Evolutionary conservation across 345 rosid species (phyloP), one percentile per base, ranked within the genome.

Genomic region (Heritiera fomes): DNA sequence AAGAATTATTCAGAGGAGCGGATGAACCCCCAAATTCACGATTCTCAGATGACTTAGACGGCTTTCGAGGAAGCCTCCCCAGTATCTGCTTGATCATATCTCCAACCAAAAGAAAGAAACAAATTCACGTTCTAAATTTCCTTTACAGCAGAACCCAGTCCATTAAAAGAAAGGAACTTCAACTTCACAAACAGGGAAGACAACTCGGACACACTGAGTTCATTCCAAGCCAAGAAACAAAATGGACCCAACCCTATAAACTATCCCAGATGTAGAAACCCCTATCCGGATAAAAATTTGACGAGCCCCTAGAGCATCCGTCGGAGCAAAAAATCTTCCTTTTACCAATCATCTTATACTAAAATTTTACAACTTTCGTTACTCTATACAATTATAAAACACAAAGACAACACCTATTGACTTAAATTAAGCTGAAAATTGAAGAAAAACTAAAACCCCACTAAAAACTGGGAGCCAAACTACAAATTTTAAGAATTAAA

Each of bases 1-100:
- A 63, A 58, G 82, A 77, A 74, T 66, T 73, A 78, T 67, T 79
- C 23, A 80, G 64, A 78, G 85, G 18, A 28, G 60, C 73, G 47
- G 90, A 80, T 34, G 86, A 63, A 80, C 79, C 80, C 60, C 85
- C 87, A 58, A 72, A 77, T 65, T 84, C 88, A 5, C 87, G 82
- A 79, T 64, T 81, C 30, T 85, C 88, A 30, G 84, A 82, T 46
- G 88, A 80, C 82, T 85, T 87, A 7, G 90, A 80, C 2, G 90
- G 88, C 90, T 86, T 87, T 84, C 80, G 75, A 7, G 88, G 90
- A 82, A 87, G 90, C 87, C 84, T 82, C 5, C 88, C 87, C n/a
- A 87, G 85, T 82, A 87, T 87, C 79, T 87, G 86, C 75, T 86
- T 87, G 76, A 87, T 84, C 90, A 87, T 87, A 71, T 74, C 83